A percentile compares a stretch with the other conserved stretches of the same genome.
Conservation (phyloP, 2,329 filamentous ascomycete species). For the Colletotrichum paranaense region DNA sequence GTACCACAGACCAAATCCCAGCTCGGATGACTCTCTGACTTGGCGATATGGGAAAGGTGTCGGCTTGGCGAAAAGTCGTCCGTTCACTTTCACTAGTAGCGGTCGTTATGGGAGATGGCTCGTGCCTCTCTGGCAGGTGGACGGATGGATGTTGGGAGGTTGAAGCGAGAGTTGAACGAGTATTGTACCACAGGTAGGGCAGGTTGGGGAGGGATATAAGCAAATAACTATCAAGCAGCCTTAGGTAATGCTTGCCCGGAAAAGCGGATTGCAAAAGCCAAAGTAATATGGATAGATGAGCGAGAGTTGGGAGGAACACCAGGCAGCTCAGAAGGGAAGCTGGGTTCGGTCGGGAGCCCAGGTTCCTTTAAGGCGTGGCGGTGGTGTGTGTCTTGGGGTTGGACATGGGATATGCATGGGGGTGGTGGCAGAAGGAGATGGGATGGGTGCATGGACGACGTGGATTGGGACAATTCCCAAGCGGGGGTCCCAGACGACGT, state of each 20-base stretch:
- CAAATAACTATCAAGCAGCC: slow-evolving; percentile 14
- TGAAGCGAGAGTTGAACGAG: slow-evolving; percentile 3
- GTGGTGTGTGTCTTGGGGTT: slow-evolving; percentile 29
- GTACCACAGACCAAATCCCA: slow-evolving; percentile 29
- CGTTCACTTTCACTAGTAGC: slow-evolving; percentile 28
- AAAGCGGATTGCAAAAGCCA: slow-evolving; percentile 2
- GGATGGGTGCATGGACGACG: slow-evolving; percentile 28
- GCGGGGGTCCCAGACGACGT: slow-evolving; percentile 22
- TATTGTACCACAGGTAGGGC: background rate
- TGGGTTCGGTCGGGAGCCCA: slow-evolving; percentile 34
- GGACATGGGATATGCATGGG: slow-evolving; percentile 28
- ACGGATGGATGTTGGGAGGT: slow-evolving; percentile 1
- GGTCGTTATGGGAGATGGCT: slow-evolving; percentile 16
- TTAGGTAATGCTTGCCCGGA: slow-evolving; percentile 2
- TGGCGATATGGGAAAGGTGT: background rate
- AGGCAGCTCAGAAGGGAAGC: slow-evolving; percentile 21
- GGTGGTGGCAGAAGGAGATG: slow-evolving; percentile 23
- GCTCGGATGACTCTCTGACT: slow-evolving; percentile 4
- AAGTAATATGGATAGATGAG: slow-evolving; percentile 8
- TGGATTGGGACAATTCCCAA: slow-evolving; percentile 7
- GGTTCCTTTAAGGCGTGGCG: slow-evolving; percentile 34
- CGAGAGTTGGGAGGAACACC: slow-evolving; percentile 15
- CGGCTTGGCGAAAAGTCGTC: slow-evolving; percentile 19
- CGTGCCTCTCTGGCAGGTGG: slow-evolving; percentile 31
- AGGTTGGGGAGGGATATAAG: slow-evolving; percentile 8